These are phyloP conservation scores for Leccinum arenicola DNA, from an alignment of 768 basidiomycete species.

Conservation along the genomic window DNA sequence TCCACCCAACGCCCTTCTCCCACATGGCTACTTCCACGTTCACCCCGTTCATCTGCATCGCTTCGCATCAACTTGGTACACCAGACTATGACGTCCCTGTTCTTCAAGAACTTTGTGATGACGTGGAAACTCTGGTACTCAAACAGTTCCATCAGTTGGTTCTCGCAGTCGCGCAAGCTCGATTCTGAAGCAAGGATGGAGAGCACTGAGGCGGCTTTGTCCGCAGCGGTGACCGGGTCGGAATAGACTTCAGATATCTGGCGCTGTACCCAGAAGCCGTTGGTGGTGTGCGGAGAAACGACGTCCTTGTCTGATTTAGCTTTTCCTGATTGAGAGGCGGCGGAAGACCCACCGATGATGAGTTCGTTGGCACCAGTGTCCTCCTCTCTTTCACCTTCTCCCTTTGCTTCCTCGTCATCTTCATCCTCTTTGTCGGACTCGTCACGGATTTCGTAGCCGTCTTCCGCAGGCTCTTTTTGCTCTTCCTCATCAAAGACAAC, in stretches of 20 bases:
- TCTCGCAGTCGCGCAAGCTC: slow-evolving; percentile 88
- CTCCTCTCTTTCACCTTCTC: slow-evolving; percentile 44
- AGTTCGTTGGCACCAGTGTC: slow-evolving; percentile 63
- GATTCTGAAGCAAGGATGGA: slow-evolving; percentile 85
- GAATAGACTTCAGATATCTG: slow-evolving; percentile 88
- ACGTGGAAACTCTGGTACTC: slow-evolving; percentile 91
- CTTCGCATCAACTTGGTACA: slow-evolving; percentile 93
- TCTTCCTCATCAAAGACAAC: slow-evolving; percentile 98
- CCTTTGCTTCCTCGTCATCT: slow-evolving; percentile 41
- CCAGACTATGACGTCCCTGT: slow-evolving; percentile 96
- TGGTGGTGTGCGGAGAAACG: slow-evolving; percentile 87
- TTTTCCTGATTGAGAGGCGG: slow-evolving; percentile 42
- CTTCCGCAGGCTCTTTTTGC: slow-evolving; percentile 89
- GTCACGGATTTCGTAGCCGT: slow-evolving; percentile 82
- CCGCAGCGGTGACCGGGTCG: slow-evolving; percentile 91
- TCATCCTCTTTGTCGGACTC: slow-evolving; percentile 76
- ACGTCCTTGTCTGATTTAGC: slow-evolving; percentile 68
- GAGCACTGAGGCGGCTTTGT: slow-evolving; percentile 84
- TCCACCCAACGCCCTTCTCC: slow-evolving; percentile 96
- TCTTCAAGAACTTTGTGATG: slow-evolving; percentile 88
- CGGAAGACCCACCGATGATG: slow-evolving; percentile 72
- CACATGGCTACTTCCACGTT: slow-evolving; percentile 98
- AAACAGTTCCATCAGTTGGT: slow-evolving; percentile 94
- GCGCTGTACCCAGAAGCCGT: slow-evolving; percentile 98
- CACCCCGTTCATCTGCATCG: slow-evolving; percentile 81